These are phyloP conservation scores for Xylaria sp. DNA, from an alignment of 2,329 filamentous ascomycete genomes.

Conservation along the genomic window DNA sequence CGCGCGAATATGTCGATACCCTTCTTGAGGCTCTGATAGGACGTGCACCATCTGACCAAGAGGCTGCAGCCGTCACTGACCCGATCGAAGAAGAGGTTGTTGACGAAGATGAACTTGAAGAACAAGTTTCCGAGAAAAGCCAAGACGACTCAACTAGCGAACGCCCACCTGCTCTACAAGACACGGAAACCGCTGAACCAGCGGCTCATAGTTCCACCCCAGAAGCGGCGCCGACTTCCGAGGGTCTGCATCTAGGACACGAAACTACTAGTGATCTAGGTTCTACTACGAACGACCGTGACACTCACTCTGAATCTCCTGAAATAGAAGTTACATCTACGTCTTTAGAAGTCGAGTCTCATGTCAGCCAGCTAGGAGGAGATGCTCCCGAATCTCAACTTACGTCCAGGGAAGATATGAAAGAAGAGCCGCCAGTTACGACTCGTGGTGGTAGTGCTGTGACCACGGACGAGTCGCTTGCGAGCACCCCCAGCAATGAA, in stretches of 20 bases:
- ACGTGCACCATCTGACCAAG: slow-evolving; percentile 28
- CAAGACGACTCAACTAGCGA: slow-evolving; percentile 10
- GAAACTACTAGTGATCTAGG: background rate
- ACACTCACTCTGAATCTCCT: background rate
- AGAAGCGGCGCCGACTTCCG: background rate
- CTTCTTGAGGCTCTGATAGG: slow-evolving; percentile 56
- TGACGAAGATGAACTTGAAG: slow-evolving; percentile 20
- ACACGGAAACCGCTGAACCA: background rate
- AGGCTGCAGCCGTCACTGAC: slow-evolving; percentile 1
- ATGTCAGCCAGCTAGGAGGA: background rate
- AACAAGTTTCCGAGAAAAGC: background rate
- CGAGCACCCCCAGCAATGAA: slow-evolving; percentile 4
- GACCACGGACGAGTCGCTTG: background rate
- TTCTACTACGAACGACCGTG: background rate
- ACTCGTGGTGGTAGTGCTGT: background rate
- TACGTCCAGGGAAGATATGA: background rate
- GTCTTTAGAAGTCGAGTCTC: background rate
- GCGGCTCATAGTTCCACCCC: background rate
- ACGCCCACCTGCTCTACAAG: background rate
- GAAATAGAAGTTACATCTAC: background rate
- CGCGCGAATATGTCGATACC: slow-evolving; percentile 54
- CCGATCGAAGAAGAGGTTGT: slow-evolving; percentile 14
- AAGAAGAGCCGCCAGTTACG: background rate
- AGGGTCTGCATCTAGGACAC: background rate
- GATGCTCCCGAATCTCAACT: background rate